Evolutionary conservation across 257 asterid species (phyloP).

Genomic region (Haberlea rhodopensis): DNA sequence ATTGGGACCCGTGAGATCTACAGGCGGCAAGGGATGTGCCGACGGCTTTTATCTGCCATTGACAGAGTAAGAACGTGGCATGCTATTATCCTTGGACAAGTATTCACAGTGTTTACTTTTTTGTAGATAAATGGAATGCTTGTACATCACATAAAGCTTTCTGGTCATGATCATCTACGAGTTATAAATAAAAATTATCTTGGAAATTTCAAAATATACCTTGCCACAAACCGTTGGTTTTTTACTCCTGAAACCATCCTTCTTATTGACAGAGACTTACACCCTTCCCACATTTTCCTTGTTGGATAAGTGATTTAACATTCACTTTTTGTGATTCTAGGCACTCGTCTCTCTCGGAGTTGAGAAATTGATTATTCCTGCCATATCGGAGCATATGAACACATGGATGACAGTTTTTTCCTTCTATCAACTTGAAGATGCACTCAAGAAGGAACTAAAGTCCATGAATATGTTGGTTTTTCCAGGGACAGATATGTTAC

Average conservation of each 20-base stretch:
- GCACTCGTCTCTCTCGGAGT: conserved; percentile 64
- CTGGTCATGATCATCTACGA: conserved; percentile 16
- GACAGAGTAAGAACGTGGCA: conserved; percentile 53
- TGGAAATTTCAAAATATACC: neutral
- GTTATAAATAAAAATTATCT: neutral
- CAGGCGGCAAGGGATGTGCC: conserved; percentile 99
- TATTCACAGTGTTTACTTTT: conserved; percentile 10
- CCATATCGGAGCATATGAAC: conserved; percentile 78
- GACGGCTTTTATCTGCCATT: conserved; percentile 80
- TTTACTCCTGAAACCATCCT: conserved; percentile 2
- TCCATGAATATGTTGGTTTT: conserved; percentile 80
- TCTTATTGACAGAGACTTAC: conserved; percentile 3
- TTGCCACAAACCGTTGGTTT: neutral
- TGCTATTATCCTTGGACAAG: conserved; percentile 8
- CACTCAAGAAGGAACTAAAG: conserved; percentile 58
- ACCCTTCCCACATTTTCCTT: neutral
- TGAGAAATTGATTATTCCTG: conserved; percentile 77
- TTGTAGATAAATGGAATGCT: conserved; percentile 11
- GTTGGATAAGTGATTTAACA: conserved; percentile 7
- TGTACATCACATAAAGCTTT: conserved; percentile 5
- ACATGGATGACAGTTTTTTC: conserved; percentile 77
- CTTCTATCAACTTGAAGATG: conserved; percentile 57
- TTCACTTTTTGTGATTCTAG: conserved; percentile 37
- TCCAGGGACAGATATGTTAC: conserved; percentile 90
- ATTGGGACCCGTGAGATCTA: conserved; percentile 84